phyloP scores from a whole-genome alignment of 805 yeast species.

The Ogataea minuta region DNA sequence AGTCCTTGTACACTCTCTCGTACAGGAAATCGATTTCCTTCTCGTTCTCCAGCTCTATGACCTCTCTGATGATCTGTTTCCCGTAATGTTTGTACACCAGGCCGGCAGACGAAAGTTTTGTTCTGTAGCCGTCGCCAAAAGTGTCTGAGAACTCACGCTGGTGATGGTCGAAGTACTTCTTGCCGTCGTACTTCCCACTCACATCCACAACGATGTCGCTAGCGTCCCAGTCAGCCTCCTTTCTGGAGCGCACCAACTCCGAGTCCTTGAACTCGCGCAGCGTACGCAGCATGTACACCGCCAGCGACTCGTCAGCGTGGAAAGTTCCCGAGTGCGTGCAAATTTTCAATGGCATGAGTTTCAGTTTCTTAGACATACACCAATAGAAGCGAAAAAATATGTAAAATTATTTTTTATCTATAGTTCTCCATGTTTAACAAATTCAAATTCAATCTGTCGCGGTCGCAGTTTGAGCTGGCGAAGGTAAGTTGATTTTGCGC shows the following conservation, averaged over 20 bases:
- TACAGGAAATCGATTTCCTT: slow-evolving; percentile 62
- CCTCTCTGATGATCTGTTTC: slow-evolving; percentile 58
- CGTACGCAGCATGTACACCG: slow-evolving; percentile 77
- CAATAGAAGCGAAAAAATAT: slow-evolving; percentile 8
- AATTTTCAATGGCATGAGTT: slow-evolving; percentile 45
- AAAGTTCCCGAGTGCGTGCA: slow-evolving; percentile 93
- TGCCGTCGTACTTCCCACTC: slow-evolving; percentile 83
- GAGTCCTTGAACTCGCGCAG: slow-evolving; percentile 70
- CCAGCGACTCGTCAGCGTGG: slow-evolving; percentile 96
- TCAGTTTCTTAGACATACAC: slow-evolving; percentile 25
- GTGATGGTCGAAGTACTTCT: slow-evolving; percentile 91
- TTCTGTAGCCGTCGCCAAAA: slow-evolving; percentile 59
- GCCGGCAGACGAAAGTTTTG: slow-evolving; percentile 93
- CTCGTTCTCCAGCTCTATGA: slow-evolving; percentile 41
- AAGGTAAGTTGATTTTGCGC: slow-evolving; percentile 38
- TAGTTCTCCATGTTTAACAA: slow-evolving; percentile 5
- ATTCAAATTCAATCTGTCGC: slow-evolving; percentile 32
- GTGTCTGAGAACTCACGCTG: slow-evolving; percentile 86
- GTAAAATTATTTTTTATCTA: slow-evolving; percentile 1
- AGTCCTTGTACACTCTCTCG: slow-evolving; percentile 76
- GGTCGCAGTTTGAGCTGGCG: slow-evolving; percentile 54
- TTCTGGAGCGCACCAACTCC: slow-evolving; percentile 77
- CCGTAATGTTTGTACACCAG: slow-evolving; percentile 86
- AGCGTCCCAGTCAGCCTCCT: slow-evolving; percentile 74
- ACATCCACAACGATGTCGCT: slow-evolving; percentile 96